Percentiles rank a stretch among this genome's conserved stretches.
Evolutionary conservation across 164 flowering plant genomes (phyloP).

Genomic region (Platanus orientalis): DNA sequence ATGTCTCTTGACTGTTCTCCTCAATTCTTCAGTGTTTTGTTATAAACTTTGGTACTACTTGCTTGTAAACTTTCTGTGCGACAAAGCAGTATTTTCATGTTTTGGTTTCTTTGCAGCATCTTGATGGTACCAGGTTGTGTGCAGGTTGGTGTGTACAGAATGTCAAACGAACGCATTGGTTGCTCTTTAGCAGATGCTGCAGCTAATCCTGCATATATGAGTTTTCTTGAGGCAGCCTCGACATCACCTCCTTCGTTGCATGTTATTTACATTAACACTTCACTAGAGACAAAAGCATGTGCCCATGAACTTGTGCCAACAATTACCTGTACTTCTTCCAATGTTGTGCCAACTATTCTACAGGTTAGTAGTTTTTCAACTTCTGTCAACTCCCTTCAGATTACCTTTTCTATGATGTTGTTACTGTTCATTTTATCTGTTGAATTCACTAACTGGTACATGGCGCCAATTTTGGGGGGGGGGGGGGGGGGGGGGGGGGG

Average conservation of each 20-base stretch:
- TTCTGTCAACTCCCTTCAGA: not conserved
- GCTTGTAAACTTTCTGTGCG: not conserved
- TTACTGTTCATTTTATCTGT: not conserved
- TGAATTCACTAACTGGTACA: not conserved
- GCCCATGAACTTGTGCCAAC: conserved; percentile 95
- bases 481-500: too few species aligned
- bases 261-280: conserved; percentile 89
- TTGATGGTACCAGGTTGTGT: conserved; percentile 17
- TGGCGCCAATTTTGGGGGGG: not conserved
- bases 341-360: conserved; percentile 86
- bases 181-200: conserved; percentile 99
- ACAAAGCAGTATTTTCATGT: not conserved
- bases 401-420: not conserved
- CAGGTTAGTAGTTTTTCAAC: conserved; percentile 50
- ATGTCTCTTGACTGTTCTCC: too few species aligned
- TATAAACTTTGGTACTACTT: not conserved
- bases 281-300: conserved; percentile 91
- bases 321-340: conserved; percentile 95
- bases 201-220: conserved; percentile 63
- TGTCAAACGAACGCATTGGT: conserved; percentile 87
- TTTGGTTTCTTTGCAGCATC: conserved; percentile 5
- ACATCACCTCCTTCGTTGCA: conserved; percentile 71
- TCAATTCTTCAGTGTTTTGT: too few species aligned
- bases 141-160: conserved; percentile 97
- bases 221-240: conserved; percentile 69